phyloP scores from a whole-genome alignment of 2,329 filamentous ascomycete species.

The Alternaria postmessia region DNA sequence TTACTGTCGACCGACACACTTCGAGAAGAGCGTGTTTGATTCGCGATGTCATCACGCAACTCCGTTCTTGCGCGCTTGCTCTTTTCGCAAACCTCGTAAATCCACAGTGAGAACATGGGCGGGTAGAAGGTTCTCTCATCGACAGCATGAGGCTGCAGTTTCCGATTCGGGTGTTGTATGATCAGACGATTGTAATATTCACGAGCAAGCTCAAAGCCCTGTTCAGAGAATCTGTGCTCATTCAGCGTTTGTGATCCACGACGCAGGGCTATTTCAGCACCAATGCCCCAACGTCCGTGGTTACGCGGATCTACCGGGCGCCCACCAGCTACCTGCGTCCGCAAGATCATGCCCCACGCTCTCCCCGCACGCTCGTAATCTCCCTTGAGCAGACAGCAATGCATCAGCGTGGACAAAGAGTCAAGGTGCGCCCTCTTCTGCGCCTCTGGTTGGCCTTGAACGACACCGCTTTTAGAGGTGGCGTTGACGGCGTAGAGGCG shows the following conservation, averaged over 20 bases:
- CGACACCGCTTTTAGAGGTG: slow-evolving; percentile 18
- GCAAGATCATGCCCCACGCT: slow-evolving; percentile 77
- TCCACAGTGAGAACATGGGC: slow-evolving; percentile 80
- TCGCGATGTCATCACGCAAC: slow-evolving; percentile 6
- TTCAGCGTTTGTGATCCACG: slow-evolving; percentile 30
- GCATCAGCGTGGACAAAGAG: slow-evolving; percentile 73
- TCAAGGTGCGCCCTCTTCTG: slow-evolving; percentile 66
- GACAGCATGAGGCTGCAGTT: slow-evolving; percentile 66
- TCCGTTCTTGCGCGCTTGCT: slow-evolving; percentile 59
- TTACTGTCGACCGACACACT: slow-evolving; percentile 23
- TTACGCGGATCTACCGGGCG: slow-evolving; percentile 71
- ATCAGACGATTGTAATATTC: slow-evolving; percentile 82
- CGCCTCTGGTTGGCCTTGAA: slow-evolving; percentile 26
- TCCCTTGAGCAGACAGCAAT: slow-evolving; percentile 73
- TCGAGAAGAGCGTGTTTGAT: slow-evolving; percentile 16
- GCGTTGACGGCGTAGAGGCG: slow-evolving; percentile 48
- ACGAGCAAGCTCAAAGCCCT: slow-evolving; percentile 65
- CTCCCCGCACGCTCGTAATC: slow-evolving; percentile 76
- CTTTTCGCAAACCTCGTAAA: slow-evolving; percentile 73
- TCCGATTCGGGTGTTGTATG: slow-evolving; percentile 73
- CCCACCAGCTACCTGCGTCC: slow-evolving; percentile 64
- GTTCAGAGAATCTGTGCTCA: slow-evolving; percentile 34
- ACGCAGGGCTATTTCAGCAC: slow-evolving; percentile 82
- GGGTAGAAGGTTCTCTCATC: slow-evolving; percentile 82
- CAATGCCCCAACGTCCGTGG: slow-evolving; percentile 80